Conservation (phyloP, 192 early-diverging fungal genomes). For the Spizellomyces sp. region DNA sequence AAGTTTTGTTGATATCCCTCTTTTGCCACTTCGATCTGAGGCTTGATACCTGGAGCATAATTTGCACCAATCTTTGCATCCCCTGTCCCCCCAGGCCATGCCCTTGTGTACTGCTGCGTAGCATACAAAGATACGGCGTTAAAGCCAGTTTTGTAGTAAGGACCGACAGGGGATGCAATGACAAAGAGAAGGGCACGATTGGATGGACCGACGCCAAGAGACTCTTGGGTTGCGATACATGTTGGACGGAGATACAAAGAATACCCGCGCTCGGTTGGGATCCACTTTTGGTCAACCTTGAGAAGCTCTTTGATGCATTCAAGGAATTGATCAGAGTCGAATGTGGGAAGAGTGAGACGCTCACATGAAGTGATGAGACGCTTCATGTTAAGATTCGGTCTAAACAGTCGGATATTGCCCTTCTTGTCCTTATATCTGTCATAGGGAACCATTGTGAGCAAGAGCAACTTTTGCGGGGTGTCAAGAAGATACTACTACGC, state of each 20-base stretch:
- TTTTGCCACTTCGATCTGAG: slow-evolving; percentile 85
- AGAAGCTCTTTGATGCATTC: slow-evolving; percentile 84
- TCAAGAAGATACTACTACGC: not conserved
- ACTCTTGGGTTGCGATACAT: slow-evolving; percentile 85
- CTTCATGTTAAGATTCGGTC: slow-evolving; percentile 98
- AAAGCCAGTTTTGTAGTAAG: slow-evolving; percentile 96
- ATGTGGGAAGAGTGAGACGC: slow-evolving; percentile 81
- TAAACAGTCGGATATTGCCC: slow-evolving; percentile 87
- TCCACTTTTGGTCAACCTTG: slow-evolving; percentile 83
- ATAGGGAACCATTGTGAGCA: not conserved
- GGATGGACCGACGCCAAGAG: slow-evolving; percentile 76
- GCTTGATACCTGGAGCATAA: slow-evolving; percentile 78
- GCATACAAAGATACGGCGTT: slow-evolving; percentile 83
- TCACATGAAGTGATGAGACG: slow-evolving; percentile 77
- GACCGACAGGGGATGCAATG: slow-evolving; percentile 91
- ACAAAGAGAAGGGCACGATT: slow-evolving; percentile 80
- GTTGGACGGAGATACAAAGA: slow-evolving; percentile 94
- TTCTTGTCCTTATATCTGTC: slow-evolving; percentile 81
- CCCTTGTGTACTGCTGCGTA: slow-evolving; percentile 82
- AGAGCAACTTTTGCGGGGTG: not conserved
- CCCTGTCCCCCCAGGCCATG: slow-evolving; percentile 95
- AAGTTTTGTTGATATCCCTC: slow-evolving; percentile 92
- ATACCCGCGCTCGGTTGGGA: slow-evolving; percentile 88
- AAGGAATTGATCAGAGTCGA: slow-evolving; percentile 76
- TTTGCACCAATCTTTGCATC: slow-evolving; percentile 89